Percentiles rank a stretch among this genome's conserved stretches.
phyloP scores from a whole-genome alignment of 176 grass and related monocot genomes.

The Microstegium vimineum region DNA sequence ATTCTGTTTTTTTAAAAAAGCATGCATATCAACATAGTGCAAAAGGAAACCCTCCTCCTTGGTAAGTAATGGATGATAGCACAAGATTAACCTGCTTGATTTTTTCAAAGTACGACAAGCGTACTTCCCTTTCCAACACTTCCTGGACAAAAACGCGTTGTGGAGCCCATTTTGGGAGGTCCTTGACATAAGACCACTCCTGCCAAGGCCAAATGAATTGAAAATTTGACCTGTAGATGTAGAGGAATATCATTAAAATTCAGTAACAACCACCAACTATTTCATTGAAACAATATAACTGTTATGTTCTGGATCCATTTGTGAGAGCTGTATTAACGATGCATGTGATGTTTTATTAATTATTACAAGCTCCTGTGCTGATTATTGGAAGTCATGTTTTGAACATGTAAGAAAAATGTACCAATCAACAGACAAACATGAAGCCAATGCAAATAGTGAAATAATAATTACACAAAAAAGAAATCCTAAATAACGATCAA shows the following conservation, averaged over 20 bases:
- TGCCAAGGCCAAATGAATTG: constrained; percentile 98
- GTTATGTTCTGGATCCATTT: background rate
- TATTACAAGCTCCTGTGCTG: background rate
- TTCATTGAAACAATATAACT: background rate
- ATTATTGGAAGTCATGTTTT: background rate
- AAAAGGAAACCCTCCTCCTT: background rate
- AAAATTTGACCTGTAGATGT: constrained; percentile 72
- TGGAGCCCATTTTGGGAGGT: constrained; percentile 88
- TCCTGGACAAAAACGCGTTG: constrained; percentile 98
- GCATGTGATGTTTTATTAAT: background rate
- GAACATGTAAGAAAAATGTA: constrained; percentile 21
- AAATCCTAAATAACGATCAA: constrained; percentile 17
- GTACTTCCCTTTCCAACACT: constrained; percentile 92
- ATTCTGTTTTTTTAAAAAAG: background rate
- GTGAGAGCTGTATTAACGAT: background rate
- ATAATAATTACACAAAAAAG: background rate
- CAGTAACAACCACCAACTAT: background rate
- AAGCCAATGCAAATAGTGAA: background rate
- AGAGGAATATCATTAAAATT: constrained; percentile 32
- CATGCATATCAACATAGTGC: background rate
- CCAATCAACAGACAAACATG: background rate
- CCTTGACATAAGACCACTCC: constrained; percentile 92
- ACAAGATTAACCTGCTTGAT: constrained; percentile 83
- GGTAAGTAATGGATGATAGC: background rate
- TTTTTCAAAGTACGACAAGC: constrained; percentile 91